phyloP scores from a whole-genome alignment of 352 stramenopile genomes.

The Globisporangium nunn region DNA sequence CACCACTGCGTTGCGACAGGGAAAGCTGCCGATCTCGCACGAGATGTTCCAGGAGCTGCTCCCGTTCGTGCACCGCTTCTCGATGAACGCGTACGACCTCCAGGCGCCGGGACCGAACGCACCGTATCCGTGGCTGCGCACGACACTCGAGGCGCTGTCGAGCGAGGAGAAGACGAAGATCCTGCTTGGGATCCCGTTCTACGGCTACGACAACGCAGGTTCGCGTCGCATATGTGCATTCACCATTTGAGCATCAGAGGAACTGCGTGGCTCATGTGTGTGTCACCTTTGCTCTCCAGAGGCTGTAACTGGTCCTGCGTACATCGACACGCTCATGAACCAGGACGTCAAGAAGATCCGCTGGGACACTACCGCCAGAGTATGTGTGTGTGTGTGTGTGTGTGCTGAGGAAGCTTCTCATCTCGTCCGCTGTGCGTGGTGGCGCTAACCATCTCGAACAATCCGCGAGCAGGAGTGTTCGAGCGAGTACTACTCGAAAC shows the following conservation, averaged over 20 bases:
- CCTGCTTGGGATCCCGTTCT: conserved; percentile 71
- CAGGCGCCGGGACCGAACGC: conserved; percentile 55
- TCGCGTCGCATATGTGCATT: background rate
- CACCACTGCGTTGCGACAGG: conserved; percentile 14
- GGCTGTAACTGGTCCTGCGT: conserved; percentile 32
- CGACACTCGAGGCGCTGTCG: conserved; percentile 43
- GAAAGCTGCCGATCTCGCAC: conserved; percentile 40
- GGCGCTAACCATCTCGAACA: background rate
- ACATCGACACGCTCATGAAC: conserved; percentile 29
- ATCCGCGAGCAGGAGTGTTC: conserved; percentile 45
- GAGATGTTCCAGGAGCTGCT: conserved; percentile 50
- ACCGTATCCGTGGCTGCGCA: conserved; percentile 56
- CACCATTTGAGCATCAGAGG: background rate
- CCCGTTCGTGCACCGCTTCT: conserved; percentile 67
- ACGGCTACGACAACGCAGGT: conserved; percentile 73
- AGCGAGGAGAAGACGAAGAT: conserved; percentile 43
- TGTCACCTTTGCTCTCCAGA: conserved; percentile 14
- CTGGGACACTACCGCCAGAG: conserved; percentile 40
- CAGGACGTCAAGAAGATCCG: conserved; percentile 36
- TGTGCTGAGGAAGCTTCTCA: too few relatives aligned
- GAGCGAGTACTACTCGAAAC: conserved; percentile 32
- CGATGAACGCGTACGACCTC: conserved; percentile 81
- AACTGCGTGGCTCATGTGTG: background rate
- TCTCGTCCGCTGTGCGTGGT: background rate
- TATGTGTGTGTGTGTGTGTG: conserved; percentile 10